phyloP scores from a whole-genome alignment of 1,284 basidiomycete genomes.

The Ganoderma meredithae region DNA sequence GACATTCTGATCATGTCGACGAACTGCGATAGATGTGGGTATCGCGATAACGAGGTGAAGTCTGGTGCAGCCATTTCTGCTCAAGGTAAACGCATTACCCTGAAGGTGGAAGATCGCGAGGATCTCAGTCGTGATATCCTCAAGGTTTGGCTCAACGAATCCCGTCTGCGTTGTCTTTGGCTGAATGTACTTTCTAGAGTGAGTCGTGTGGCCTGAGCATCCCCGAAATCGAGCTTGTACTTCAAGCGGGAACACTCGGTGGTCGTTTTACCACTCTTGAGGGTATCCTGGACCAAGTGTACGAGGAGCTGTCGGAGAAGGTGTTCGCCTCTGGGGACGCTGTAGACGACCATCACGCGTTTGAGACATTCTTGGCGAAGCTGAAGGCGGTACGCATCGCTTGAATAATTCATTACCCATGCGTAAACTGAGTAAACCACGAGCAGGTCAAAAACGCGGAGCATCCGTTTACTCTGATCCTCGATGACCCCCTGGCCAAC shows the following conservation, averaged over 20 bases:
- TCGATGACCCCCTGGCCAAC: constrained; percentile 96
- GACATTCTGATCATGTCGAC: constrained; percentile 99
- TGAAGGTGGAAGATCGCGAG: constrained; percentile 93
- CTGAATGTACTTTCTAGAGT: constrained; percentile 57
- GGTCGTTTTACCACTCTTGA: constrained; percentile 99
- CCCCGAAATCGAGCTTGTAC: constrained; percentile 94
- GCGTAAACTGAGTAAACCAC: constrained; percentile 5
- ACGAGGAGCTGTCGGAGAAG: constrained; percentile 94
- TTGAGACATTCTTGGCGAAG: constrained; percentile 80
- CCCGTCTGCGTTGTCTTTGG: too few relatives aligned
- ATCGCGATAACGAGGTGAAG: constrained; percentile 98
- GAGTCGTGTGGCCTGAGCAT: constrained; percentile 92
- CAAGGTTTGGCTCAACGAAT: constrained; percentile 61
- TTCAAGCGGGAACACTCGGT: constrained; percentile 94
- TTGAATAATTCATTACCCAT: too few relatives aligned
- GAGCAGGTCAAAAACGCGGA: constrained; percentile 78
- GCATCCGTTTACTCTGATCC: constrained; percentile 87
- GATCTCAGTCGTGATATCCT: constrained; percentile 95
- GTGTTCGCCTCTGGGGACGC: constrained; percentile 87
- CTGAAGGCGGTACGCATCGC: constrained; percentile 73
- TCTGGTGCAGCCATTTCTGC: constrained; percentile 89
- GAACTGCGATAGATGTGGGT: constrained; percentile 94
- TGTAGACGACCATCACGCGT: constrained; percentile 53
- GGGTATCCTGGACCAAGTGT: constrained; percentile 93
- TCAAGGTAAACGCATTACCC: constrained; percentile 86